Evolutionary conservation across 1,139 yeast genomes (phyloP), one percentile per base, ranked within the genome.

Genomic region (Keqinozyma sinolaborantium): DNA sequence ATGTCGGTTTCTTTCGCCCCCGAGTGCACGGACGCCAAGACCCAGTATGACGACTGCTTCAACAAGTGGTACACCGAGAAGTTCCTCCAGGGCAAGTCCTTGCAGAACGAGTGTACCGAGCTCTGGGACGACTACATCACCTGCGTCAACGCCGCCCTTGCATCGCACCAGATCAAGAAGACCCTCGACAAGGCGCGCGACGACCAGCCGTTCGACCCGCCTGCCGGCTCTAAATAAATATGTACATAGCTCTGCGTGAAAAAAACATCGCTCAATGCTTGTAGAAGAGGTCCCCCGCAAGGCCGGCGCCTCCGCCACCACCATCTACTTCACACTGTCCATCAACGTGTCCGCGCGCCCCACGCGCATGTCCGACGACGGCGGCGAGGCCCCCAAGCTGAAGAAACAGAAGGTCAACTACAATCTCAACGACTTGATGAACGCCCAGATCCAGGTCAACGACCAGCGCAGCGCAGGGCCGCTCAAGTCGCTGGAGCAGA

Each of bases 1-100:
- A 83, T 90, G 95, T 88, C 97, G 16, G 82, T 85, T 7, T 87
- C 96, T 39, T 85, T 92, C 69, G 97, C 97, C 26, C 96, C 97
- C 14, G 97, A 92, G 62, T 92, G 98, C 60, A 87, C 95, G 14
- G 84, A 80, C 25, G 76, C 83, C 41, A 92, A 92, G 58, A 77
- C 77, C 45, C 75, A 79, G 47, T 92, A 92, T 53, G 97, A 92
- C 53, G 83, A 82, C 51, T 92, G 98, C 57, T 92, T 92, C 65
- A 88, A 87, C 60, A 74, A 74, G 45, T 92, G 97, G 97, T 92
- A 92, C 56, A 80, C 94, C n/a, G 97, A 90, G 48, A 84, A 83
- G 58, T 83, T 83, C 49, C 64, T 83, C 40, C 75, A 79, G 48
- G 90, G 90, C 16, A 75, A 80, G 45, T 73, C 83, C 46, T 56